Conservation (phyloP, 345 rosid genomes). For the Stellera chamaejasme region DNA sequence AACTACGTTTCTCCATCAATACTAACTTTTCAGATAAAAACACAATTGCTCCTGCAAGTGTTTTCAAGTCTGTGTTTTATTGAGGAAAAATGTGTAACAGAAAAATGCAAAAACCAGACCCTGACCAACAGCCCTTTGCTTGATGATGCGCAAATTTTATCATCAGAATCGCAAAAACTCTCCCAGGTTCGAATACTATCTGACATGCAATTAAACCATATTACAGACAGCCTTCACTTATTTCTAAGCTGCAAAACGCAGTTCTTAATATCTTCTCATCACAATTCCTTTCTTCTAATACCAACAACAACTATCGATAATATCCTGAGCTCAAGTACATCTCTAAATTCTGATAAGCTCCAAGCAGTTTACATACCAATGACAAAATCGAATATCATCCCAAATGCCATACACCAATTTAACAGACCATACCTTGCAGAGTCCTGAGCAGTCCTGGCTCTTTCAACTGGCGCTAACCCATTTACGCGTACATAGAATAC, state of each 20-base stretch:
- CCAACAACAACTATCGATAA: slow-evolving; percentile 9
- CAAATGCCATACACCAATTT: slow-evolving; percentile 8
- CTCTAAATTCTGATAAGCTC: too few relatives aligned
- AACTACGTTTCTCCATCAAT: too few relatives aligned
- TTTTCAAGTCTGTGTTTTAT: not conserved
- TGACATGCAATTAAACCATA: not conserved
- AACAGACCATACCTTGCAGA: not conserved
- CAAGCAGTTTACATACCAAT: not conserved
- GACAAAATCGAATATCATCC: slow-evolving; percentile 1
- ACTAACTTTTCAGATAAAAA: too few relatives aligned
- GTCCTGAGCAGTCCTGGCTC: not conserved
- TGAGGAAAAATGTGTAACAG: too few relatives aligned
- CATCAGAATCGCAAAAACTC: too few relatives aligned
- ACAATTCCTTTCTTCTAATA: not conserved
- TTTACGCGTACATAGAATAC: not conserved
- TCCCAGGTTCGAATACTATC: too few relatives aligned
- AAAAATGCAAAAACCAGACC: not conserved
- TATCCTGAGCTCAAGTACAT: not conserved
- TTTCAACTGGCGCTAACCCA: not conserved
- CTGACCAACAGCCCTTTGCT: too few relatives aligned
- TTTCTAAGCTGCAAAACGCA: not conserved
- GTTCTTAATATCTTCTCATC: not conserved
- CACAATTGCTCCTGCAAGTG: too few relatives aligned
- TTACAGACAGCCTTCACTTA: not conserved
- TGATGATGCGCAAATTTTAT: too few relatives aligned